Evolutionary conservation across 495 filamentous ascomycete genomes (phyloP).

Genomic region (Cercophora newfieldiana): DNA sequence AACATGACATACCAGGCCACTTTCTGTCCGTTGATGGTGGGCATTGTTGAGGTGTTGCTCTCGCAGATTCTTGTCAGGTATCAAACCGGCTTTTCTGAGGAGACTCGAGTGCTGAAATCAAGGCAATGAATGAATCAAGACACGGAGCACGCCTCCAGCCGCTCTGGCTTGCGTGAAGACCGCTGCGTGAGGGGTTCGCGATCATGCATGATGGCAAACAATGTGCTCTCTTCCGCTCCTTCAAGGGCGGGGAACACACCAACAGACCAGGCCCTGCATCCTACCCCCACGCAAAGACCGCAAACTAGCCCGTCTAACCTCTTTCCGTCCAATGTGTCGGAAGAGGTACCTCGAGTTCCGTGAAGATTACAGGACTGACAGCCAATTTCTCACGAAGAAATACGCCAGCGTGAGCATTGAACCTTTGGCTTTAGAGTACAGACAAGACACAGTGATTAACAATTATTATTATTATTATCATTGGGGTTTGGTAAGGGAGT

Average conservation of each 20-base stretch:
- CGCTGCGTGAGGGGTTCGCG: too few relatives aligned
- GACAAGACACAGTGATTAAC: not conserved
- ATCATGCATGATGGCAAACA: not conserved
- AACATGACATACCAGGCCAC: not conserved
- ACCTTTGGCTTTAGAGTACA: too few relatives aligned
- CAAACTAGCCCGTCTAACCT: not conserved
- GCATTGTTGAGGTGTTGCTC: not conserved
- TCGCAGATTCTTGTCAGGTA: not conserved
- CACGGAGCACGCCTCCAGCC: too few relatives aligned
- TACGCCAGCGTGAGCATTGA: not conserved
- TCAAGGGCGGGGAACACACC: not conserved
- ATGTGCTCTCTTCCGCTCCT: not conserved
- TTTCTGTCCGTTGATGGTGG: not conserved
- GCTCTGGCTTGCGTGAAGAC: not conserved
- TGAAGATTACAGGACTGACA: not conserved
- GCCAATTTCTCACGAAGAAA: not conserved
- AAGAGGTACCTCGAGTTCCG: not conserved
- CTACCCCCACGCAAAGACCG: not conserved
- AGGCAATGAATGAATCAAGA: too few relatives aligned
- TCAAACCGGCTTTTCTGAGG: too few relatives aligned
- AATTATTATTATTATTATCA: not conserved
- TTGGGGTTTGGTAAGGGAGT: not conserved
- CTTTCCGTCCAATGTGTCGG: not conserved
- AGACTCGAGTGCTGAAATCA: too few relatives aligned
- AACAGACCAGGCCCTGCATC: not conserved